Conservation (phyloP, 2,329 filamentous ascomycete species). For the Tolypocladium guangdongense region DNA sequence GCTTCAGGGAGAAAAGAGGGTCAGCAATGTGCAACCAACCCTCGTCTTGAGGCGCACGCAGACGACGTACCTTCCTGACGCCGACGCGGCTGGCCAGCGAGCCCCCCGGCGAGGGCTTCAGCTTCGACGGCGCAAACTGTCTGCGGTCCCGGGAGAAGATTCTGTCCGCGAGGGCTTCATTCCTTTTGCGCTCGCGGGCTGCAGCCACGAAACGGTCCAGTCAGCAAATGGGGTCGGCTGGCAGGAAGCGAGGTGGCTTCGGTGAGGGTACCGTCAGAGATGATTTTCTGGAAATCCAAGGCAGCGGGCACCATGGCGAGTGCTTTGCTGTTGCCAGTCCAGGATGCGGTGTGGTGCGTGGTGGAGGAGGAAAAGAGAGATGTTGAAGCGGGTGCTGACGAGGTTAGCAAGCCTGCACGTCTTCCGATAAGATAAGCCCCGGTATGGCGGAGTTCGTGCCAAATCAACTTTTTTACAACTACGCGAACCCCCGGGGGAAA, state of each 20-base stretch:
- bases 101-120: conserved; percentile 35
- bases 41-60: neutral
- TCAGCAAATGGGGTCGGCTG: neutral
- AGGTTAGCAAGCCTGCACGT: neutral
- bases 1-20: neutral
- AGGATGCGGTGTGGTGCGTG: neutral
- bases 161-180: conserved; percentile 58
- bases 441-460: too few species aligned
- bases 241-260: neutral
- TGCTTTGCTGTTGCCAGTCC: neutral
- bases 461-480: too few species aligned
- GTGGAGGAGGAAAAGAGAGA: neutral
- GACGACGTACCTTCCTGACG: conserved; percentile 51
- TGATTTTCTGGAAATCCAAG: conserved; percentile 43
- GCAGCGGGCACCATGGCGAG: conserved; percentile 31
- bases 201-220: conserved; percentile 1
- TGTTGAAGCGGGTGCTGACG: neutral
- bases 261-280: conserved; percentile 33
- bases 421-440: conserved; percentile 7
- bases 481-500: too few species aligned
- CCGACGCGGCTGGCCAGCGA: conserved; percentile 63
- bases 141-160: conserved; percentile 56
- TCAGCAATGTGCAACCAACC: neutral
- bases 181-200: conserved; percentile 61
- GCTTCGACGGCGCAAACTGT: conserved; percentile 41